Evolutionary conservation across 1,139 yeast genomes (phyloP), one percentile per base, ranked within the genome.

Genomic region (Hansenula lynferdii): DNA sequence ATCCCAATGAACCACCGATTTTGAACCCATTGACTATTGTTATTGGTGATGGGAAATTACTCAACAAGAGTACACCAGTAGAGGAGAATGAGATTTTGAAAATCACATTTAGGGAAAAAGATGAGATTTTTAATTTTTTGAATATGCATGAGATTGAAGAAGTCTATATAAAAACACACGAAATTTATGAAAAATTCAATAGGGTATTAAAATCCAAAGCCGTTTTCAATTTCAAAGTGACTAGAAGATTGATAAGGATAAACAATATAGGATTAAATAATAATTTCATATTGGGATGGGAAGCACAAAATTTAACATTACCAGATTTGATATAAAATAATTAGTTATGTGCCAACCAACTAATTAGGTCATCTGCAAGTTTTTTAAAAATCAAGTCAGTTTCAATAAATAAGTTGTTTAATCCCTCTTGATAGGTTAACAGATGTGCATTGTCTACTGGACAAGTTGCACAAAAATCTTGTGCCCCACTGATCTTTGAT

Each of bases 311-410:
- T 15, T 15, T 42, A 17, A 39, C 48, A 5, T 18, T 45, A 15
- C 22, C 34, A 11, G 18, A 19, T 11, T 11, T 35, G 10, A 15
- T 25, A 28, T 17, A n/a, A n/a, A n/a, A n/a, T n/a, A n/a, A 9
- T 35, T 29, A 45, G 10, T 44, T 45, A 27, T 42, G 39, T 7
- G 41, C 45, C 3, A 50, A 29, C 55, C 55, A 50, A 28, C 39
- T 28, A 8, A 43, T 24, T 6, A 49, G n/a, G 34, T 48, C 50
- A 6, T 39, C 38, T 14, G 39, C 28, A 4, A 49, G 37, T n/a
- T 35, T 33, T 11, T 41, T 39, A 28, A 40, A 49, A 7, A 47
- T 31, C n/a, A 40, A 35, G 14, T 47, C 43, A 6, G 38, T 37
- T 35, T 50, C 55, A 6, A 49, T 22, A 23, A 48, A 40, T n/a